phyloP scores from a whole-genome alignment of 768 basidiomycete species.

The Fibroporia radiculosa region DNA sequence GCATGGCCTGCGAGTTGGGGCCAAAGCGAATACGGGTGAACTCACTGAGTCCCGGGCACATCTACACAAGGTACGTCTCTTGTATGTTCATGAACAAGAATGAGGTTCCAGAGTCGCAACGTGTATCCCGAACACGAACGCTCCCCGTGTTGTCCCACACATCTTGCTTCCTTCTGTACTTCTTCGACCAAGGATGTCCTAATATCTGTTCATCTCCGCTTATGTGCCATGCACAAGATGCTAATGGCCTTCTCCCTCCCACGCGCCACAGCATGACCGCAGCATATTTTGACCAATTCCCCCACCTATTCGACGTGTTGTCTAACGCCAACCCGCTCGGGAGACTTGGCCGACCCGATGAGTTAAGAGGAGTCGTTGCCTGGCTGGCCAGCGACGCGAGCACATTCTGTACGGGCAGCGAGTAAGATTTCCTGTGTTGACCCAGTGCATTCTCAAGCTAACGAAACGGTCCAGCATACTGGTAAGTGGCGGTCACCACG shows the following conservation, averaged over 20 bases:
- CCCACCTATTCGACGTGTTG: conserved; percentile 59
- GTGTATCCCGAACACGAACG: neutral
- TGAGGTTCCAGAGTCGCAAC: neutral
- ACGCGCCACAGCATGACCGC: conserved; percentile 55
- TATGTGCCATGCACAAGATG: neutral
- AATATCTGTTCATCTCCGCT: neutral
- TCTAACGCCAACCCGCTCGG: conserved; percentile 62
- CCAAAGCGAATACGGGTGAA: conserved; percentile 62
- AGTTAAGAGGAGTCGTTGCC: conserved; percentile 59
- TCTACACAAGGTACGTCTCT: conserved; percentile 51
- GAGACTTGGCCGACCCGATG: conserved; percentile 63
- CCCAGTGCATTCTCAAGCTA: neutral
- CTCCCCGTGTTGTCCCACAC: neutral
- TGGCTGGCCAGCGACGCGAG: conserved; percentile 76
- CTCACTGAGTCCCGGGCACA: conserved; percentile 68
- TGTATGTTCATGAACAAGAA: too few relatives aligned
- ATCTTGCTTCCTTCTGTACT: neutral
- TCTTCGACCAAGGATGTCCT: neutral
- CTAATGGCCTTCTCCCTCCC: too few relatives aligned
- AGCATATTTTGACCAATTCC: conserved; percentile 57
- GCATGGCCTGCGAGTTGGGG: conserved; percentile 78
- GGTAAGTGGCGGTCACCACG: conserved; percentile 55
- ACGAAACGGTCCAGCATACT: conserved; percentile 37
- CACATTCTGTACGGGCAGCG: conserved; percentile 76
- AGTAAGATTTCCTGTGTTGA: conserved; percentile 40